A percentile compares a stretch with the other conserved stretches of the same genome.
Conservation (phyloP, 2,329 filamentous ascomycete genomes). For the Alternaria gansuensis region DNA sequence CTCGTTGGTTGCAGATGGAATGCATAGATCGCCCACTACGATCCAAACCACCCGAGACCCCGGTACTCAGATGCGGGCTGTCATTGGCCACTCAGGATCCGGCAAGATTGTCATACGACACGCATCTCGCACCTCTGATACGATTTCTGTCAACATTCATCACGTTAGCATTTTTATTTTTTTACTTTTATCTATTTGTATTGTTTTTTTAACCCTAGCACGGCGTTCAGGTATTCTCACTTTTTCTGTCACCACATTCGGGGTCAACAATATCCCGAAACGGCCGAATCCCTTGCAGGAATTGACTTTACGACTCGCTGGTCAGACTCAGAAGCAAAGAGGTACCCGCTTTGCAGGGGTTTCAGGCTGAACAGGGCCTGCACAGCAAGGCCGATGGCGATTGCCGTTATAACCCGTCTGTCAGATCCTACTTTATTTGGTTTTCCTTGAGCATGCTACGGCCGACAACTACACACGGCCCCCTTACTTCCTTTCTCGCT, state of each 20-base stretch:
- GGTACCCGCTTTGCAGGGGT: slow-evolving; percentile 36
- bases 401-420: slow-evolving; percentile 5
- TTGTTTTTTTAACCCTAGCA: slow-evolving; percentile 39
- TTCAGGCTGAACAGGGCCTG: slow-evolving; percentile 42
- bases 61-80: slow-evolving; percentile 21
- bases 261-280: slow-evolving; percentile 37
- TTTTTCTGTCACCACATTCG: slow-evolving; percentile 32
- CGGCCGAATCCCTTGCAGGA: slow-evolving; percentile 29
- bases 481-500: slow-evolving; percentile 6
- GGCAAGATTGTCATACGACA: slow-evolving; percentile 17
- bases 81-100: slow-evolving; percentile 24
- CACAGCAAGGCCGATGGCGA: slow-evolving; percentile 13
- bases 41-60: slow-evolving; percentile 29
- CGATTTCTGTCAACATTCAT: slow-evolving; percentile 25
- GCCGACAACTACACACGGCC: slow-evolving; percentile 1
- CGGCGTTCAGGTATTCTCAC: slow-evolving; percentile 45
- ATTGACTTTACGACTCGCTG: slow-evolving; percentile 32
- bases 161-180: slow-evolving; percentile 32
- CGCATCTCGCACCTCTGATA: slow-evolving; percentile 17
- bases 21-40: slow-evolving; percentile 41
- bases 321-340: slow-evolving; percentile 51
- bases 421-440: slow-evolving; percentile 1
- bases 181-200: too few relatives aligned
- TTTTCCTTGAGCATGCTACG: slow-evolving; percentile 10
- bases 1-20: slow-evolving; percentile 34